Base-by-base conservation (phyloP, 768 basidiomycete species). In the Suillus bovinus region DNA sequence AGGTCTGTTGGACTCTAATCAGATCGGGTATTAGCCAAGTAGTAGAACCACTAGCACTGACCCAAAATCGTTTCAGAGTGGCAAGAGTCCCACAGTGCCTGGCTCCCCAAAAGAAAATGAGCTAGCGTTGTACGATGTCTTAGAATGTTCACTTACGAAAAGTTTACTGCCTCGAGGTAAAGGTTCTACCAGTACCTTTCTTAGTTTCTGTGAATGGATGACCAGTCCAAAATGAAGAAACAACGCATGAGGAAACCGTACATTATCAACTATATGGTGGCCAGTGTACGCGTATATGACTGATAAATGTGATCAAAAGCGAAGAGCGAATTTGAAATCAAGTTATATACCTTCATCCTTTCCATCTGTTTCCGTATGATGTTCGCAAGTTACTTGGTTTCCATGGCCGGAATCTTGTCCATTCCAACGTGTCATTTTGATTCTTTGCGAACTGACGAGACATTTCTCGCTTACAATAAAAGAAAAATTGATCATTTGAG, bases 401-500 rank as follows among this genome's bases (percentile, higher is more conserved):
- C 79, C 80, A 65, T 86, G 85, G 0, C 85, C 85, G 0, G 84
- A 80, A 66, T 82, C 81, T 82, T 61, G 60, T 31, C 9, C 50
- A 7, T 55, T 3, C 17, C 24, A 14, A 24, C 5, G 33, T 22
- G n/a, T 53, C 11, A 27, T 36, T 20, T 1, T 52, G 20, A 52
- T 52, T 33, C 20, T 27, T 8, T 20, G 5, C 3, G 5, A 8
- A 24, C 1, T 16, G 5, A 31, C 33, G 2, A 46, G 29, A 69
- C 1, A 14, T 17, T 5, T 52, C 11, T n/a, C 5, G 22, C 80
- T 61, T 59, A 86, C 85, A 87, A 49, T 85, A 84, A 61, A 87
- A 85, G 63, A 86, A 83, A 65, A 85, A 82, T 2, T 70, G 79
- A 63, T 86, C 86, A 0, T 82, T 82, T 4, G 79, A 63, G 20